Evolutionary conservation across 345 rosid genomes (phyloP), one percentile per base, ranked within the genome.

Genomic region (Euphorbia peplus): DNA sequence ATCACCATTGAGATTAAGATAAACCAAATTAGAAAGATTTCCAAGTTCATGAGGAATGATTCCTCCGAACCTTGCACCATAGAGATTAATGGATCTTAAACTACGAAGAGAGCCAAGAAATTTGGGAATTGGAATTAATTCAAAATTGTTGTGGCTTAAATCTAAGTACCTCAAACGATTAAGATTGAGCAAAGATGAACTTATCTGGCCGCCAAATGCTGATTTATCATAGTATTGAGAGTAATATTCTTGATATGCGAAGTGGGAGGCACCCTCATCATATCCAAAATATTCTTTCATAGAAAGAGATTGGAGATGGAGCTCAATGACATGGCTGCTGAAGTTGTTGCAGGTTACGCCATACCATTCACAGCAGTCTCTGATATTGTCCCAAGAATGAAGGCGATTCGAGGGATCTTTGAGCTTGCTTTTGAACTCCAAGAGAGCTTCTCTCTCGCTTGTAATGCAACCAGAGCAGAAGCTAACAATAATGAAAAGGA

Each of bases 121-220:
- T 15, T 2, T 7, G 12, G 65, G 74, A 8, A 72, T 13, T 2
- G 3, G 22, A 68, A 68, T 2, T 4, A 30, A 44, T 30, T 22
- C 64, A 18, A 75, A 72, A 11, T 55, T 4, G 51, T 67, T 71
- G 37, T 24, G 32, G 52, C 79, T 68, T 0, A 79, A 35, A 58
- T 79, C 76, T 44, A 75, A 44, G 41, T 68, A 75, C 47, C 22
- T 50, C 65, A 79, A n/a, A 60, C 60, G 50, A 71, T 77, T 64
- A 4, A 77, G 41, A 21, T 66, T 55, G 13, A 69, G 30, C 70
- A 78, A 57, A 56, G 78, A 72, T 6, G 73, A 69, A 53, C 47
- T 64, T 4, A 71, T 50, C 50, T 67, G 53, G 48, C 82, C 82
- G 21, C 63, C 66, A 12, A 78, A 61, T 29, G 13, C 26, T 4